These are phyloP conservation scores for Phialophora tarda DNA, from an alignment of 2,329 filamentous ascomycete genomes.

Conservation along the genomic window DNA sequence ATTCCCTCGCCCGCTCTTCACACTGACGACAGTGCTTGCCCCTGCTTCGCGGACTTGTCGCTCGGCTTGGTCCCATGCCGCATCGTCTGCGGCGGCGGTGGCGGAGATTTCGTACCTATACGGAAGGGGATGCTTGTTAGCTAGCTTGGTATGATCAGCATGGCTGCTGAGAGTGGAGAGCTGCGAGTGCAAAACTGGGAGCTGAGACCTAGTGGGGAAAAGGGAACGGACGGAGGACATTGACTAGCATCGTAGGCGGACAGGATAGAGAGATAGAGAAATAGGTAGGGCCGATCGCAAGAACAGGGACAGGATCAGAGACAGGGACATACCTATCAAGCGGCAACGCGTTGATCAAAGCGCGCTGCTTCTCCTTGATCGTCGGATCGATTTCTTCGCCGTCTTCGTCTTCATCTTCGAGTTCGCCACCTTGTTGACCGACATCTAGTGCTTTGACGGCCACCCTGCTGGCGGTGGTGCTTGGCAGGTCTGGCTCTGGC, in stretches of 20 bases:
- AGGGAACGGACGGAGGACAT: constrained; percentile 42
- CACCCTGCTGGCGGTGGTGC: constrained; percentile 11
- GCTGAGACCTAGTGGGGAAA: neutral
- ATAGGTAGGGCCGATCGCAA: neutral
- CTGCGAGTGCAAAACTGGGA: neutral
- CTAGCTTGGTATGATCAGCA: neutral
- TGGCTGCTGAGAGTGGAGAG: too few species aligned
- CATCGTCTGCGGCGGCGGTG: constrained; percentile 52
- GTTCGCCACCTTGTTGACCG: neutral
- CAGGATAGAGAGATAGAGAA: neutral
- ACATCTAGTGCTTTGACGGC: neutral
- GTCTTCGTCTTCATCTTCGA: constrained; percentile 78
- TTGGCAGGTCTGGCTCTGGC: neutral
- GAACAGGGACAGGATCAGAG: neutral
- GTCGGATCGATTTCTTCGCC: constrained; percentile 75
- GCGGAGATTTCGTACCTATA: constrained; percentile 51
- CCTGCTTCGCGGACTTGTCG: constrained; percentile 68
- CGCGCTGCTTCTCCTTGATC: constrained; percentile 79
- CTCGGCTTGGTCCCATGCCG: constrained; percentile 68
- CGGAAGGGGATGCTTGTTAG: constrained; percentile 47
- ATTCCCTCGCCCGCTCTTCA: constrained; percentile 72
- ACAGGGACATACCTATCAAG: constrained; percentile 72
- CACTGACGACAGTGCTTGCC: constrained; percentile 71
- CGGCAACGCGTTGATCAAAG: constrained; percentile 87
- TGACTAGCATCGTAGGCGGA: neutral